phyloP scores from a whole-genome alignment of 2,329 filamentous ascomycete genomes.

The Peltaster fructicola region DNA sequence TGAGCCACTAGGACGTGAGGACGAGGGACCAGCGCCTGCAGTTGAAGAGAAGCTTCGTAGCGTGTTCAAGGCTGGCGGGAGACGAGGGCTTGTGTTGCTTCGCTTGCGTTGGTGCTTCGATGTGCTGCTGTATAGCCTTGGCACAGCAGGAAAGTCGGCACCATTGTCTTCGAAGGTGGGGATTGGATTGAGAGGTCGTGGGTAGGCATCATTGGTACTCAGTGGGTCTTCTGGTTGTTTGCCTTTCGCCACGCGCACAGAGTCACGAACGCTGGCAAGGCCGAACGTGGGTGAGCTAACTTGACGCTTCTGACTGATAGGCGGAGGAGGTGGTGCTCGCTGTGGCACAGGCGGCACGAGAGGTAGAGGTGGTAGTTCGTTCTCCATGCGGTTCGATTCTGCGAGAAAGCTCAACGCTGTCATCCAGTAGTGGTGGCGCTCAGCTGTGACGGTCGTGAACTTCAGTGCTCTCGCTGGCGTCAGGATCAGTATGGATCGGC shows the following conservation, averaged over 20 bases:
- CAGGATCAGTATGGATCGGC: conserved; percentile 84
- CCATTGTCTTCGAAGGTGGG: conserved; percentile 32
- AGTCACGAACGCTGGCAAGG: conserved; percentile 58
- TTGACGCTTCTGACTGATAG: conserved; percentile 11
- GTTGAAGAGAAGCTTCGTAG: conserved; percentile 60
- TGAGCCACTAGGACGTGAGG: conserved; percentile 15
- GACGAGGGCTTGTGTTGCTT: conserved; percentile 70
- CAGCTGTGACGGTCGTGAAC: conserved; percentile 68
- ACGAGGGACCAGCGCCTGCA: conserved; percentile 21
- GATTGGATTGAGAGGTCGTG: conserved; percentile 10
- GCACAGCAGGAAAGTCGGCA: conserved; percentile 55
- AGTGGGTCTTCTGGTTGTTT: conserved; percentile 10
- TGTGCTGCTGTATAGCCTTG: conserved; percentile 46
- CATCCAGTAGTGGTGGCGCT: conserved; percentile 88
- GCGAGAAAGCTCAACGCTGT: conserved; percentile 89
- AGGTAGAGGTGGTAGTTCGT: conserved; percentile 11
- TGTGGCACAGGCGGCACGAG: conserved; percentile 15
- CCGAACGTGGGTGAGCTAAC: conserved; percentile 15
- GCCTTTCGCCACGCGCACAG: conserved; percentile 73
- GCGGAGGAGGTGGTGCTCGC: conserved; percentile 11
- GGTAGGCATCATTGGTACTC: conserved; percentile 7
- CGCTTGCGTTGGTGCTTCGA: conserved; percentile 59
- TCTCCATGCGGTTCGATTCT: conserved; percentile 62
- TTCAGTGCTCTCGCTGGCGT: conserved; percentile 89
- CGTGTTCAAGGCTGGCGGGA: conserved; percentile 41